phyloP scores from a whole-genome alignment of 2,329 filamentous ascomycete genomes.

The Exophiala mesophila region DNA sequence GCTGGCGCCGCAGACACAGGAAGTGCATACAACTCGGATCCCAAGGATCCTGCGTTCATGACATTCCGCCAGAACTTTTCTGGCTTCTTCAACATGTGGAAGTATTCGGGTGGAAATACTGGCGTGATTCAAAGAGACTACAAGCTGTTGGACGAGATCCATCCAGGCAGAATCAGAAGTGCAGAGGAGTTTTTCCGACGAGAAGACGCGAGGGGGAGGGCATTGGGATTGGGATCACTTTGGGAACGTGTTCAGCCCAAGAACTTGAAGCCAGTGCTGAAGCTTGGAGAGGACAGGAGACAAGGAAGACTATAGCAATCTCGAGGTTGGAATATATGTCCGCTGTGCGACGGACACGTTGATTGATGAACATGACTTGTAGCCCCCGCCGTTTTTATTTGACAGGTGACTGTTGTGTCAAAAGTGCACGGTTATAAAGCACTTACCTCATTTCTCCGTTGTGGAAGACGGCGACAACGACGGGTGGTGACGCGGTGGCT shows the following conservation, averaged over 20 bases:
- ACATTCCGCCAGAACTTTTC: slow-evolving; percentile 47
- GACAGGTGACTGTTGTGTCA: too few relatives aligned
- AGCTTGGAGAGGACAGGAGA: slow-evolving; percentile 18
- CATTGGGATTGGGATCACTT: slow-evolving; percentile 16
- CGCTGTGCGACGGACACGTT: too few relatives aligned
- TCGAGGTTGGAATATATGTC: too few relatives aligned
- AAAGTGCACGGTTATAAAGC: too few relatives aligned
- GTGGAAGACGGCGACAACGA: too few relatives aligned
- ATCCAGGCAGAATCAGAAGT: slow-evolving; percentile 45
- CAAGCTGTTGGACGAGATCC: slow-evolving; percentile 48
- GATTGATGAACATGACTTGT: too few relatives aligned
- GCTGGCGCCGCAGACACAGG: slow-evolving; percentile 25
- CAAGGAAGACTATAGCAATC: slow-evolving; percentile 19
- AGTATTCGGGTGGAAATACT: slow-evolving; percentile 37
- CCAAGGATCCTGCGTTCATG: slow-evolving; percentile 35
- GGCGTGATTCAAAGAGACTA: slow-evolving; percentile 46
- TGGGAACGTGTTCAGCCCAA: slow-evolving; percentile 22
- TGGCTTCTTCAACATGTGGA: slow-evolving; percentile 48
- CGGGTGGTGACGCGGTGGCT: too few relatives aligned
- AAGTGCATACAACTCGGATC: slow-evolving; percentile 36
- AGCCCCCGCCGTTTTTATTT: too few relatives aligned
- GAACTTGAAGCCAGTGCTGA: slow-evolving; percentile 22
- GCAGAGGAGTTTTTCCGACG: slow-evolving; percentile 47
- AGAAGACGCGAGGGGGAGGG: slow-evolving; percentile 16
- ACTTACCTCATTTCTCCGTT: too few relatives aligned